These are phyloP conservation scores for Aureobasidium namibiae DNA, from an alignment of 2,329 filamentous ascomycete species.

Conservation along the genomic window DNA sequence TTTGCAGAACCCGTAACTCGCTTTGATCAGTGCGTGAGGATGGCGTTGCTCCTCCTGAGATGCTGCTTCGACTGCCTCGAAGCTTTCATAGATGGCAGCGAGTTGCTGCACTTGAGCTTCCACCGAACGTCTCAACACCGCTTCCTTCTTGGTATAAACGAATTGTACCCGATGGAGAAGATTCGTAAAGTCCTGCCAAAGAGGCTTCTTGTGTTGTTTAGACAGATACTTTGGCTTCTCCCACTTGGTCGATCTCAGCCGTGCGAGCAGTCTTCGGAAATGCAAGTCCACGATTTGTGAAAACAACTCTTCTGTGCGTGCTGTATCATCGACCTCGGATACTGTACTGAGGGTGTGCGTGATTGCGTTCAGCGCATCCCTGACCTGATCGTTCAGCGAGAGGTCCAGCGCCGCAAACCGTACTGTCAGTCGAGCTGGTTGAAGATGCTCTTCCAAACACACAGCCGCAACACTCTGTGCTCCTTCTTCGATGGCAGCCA, in stretches of 20 bases:
- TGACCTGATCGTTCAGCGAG: background rate
- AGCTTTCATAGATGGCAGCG: background rate
- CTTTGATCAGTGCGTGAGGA: background rate
- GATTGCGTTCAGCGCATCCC: background rate
- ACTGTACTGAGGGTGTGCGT: background rate
- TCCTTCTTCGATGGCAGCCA: slow-evolving; percentile 9
- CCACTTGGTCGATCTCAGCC: background rate
- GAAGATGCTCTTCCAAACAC: background rate
- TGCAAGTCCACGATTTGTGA: background rate
- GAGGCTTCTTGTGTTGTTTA: slow-evolving; percentile 4
- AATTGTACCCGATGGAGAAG: background rate
- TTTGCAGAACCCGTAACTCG: background rate
- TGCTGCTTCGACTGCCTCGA: background rate
- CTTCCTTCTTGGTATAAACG: slow-evolving; percentile 6
- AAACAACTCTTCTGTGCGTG: background rate
- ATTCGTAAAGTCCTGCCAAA: slow-evolving; percentile 8
- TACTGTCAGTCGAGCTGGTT: background rate
- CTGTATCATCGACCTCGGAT: background rate
- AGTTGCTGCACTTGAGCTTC: background rate
- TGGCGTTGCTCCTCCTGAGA: background rate
- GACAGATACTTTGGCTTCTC: slow-evolving; percentile 7
- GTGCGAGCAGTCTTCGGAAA: background rate
- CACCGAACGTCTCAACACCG: background rate
- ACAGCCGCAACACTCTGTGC: slow-evolving; percentile 9
- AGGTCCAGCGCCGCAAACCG: slow-evolving; percentile 9